Evolutionary conservation across 495 filamentous ascomycete genomes (phyloP).

Genomic region (Cercophora scortea): DNA sequence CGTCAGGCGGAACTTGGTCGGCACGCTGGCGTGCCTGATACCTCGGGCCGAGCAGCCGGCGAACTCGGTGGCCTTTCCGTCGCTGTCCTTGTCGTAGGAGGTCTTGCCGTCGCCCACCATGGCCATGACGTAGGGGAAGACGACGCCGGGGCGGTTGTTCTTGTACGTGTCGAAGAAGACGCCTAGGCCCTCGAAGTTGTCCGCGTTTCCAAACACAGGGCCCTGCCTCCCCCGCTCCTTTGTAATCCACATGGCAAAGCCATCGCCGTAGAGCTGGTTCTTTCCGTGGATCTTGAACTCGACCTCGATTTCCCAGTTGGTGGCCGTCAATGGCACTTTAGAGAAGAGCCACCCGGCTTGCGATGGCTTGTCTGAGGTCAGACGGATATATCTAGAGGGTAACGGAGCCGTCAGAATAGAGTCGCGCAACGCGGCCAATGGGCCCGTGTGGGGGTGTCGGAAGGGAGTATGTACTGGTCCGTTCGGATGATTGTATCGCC

Average conservation of each 20-base stretch:
- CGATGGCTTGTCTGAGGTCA: conserved; percentile 83
- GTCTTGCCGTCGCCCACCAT: conserved; percentile 92
- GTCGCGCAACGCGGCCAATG: background rate
- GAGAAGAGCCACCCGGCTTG: conserved; percentile 92
- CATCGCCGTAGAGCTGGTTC: conserved; percentile 79
- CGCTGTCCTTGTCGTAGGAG: conserved; percentile 85
- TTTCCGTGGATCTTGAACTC: conserved; percentile 87
- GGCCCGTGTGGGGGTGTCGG: background rate
- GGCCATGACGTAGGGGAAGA: conserved; percentile 98
- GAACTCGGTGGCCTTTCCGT: conserved; percentile 88
- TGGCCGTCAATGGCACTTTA: conserved; percentile 87
- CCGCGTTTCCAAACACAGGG: conserved; percentile 79
- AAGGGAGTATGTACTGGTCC: conserved; percentile 58
- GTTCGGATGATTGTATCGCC: conserved; percentile 89
- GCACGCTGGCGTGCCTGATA: conserved; percentile 65
- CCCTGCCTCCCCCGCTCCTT: conserved; percentile 78
- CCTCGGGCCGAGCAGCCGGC: conserved; percentile 94
- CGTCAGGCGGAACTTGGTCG: conserved; percentile 81
- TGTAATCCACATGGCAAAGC: conserved; percentile 97
- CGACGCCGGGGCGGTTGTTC: conserved; percentile 91
- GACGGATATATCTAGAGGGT: conserved; percentile 69
- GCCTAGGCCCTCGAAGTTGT: conserved; percentile 90
- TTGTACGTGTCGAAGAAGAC: conserved; percentile 99
- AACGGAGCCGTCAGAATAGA: background rate
- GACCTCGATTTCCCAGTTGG: conserved; percentile 98